Percentiles rank a stretch among this genome's conserved stretches.
Evolutionary conservation across 768 basidiomycete species (phyloP).

Genomic region (Coprinopsis marcescibilis): DNA sequence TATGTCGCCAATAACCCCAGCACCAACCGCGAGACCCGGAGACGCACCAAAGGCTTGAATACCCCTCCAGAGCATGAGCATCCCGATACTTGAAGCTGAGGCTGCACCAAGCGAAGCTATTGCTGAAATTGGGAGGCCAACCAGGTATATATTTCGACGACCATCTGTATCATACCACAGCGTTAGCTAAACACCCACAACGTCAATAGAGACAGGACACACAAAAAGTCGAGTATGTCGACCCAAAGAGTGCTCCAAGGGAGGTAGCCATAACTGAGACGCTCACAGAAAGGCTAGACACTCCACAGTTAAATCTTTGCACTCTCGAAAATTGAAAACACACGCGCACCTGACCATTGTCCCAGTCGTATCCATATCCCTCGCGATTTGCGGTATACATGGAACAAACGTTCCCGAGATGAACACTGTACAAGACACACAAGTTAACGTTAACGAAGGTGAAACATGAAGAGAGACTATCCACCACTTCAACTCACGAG

Average conservation of each 20-base stretch:
- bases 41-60: constrained; percentile 65
- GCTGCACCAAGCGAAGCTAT: constrained; percentile 60
- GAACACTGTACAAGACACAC: constrained; percentile 8
- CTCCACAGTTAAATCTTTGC: too few species aligned
- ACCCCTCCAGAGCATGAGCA: constrained; percentile 56
- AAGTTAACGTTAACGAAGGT: not conserved
- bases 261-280: constrained; percentile 27
- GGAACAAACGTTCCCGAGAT: constrained; percentile 13
- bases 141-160: constrained; percentile 52
- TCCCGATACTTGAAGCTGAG: constrained; percentile 31
- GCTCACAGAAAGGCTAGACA: constrained; percentile 27
- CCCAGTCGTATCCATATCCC: constrained; percentile 12
- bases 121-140: constrained; percentile 52
- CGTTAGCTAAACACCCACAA: not conserved
- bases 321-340: too few species aligned
- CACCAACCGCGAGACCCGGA: constrained; percentile 48
- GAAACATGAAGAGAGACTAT: not conserved
- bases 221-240: constrained; percentile 35
- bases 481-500: constrained; percentile 4
- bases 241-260: constrained; percentile 26
- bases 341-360: too few species aligned
- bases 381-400: constrained; percentile 14
- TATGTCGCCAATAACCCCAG: constrained; percentile 61
- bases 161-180: constrained; percentile 43
- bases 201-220: constrained; percentile 10